Percentiles rank a stretch among this genome's conserved stretches.
These are phyloP conservation scores for Monosporascus sp. DNA, from an alignment of 2,329 filamentous ascomycete genomes.

Conservation along the genomic window DNA sequence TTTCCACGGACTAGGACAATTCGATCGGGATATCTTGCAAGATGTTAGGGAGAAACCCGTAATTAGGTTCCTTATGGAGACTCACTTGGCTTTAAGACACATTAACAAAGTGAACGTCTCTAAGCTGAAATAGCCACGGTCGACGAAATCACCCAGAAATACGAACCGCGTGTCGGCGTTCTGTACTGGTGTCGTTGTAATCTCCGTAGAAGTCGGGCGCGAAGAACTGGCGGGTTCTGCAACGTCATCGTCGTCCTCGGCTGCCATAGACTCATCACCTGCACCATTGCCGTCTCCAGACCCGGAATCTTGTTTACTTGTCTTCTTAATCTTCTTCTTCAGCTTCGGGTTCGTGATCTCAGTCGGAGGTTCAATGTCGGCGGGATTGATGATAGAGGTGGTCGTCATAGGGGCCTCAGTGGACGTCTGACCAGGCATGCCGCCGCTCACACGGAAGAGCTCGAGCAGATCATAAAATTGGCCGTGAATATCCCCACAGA, in stretches of 20 bases:
- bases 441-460: slow-evolving; percentile 91
- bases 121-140: slow-evolving; percentile 94
- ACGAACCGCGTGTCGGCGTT: slow-evolving; percentile 51
- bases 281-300: slow-evolving; percentile 45
- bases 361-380: slow-evolving; percentile 85
- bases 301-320: slow-evolving; percentile 36
- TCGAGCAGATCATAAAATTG: slow-evolving; percentile 98
- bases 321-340: slow-evolving; percentile 74
- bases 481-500: slow-evolving; percentile 97
- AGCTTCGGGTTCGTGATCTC: slow-evolving; percentile 84
- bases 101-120: slow-evolving; percentile 97
- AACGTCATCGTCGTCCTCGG: slow-evolving; percentile 41
- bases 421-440: slow-evolving; percentile 83
- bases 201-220: slow-evolving; percentile 22
- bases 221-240: slow-evolving; percentile 30
- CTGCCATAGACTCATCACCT: slow-evolving; percentile 40
- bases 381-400: slow-evolving; percentile 75
- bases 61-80: slow-evolving; percentile 3
- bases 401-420: slow-evolving; percentile 63
- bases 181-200: slow-evolving; percentile 7
- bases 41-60: slow-evolving; percentile 7
- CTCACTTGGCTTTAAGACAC: slow-evolving; percentile 75
- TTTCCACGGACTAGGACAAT: slow-evolving; percentile 97
- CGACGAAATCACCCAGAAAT: slow-evolving; percentile 84
- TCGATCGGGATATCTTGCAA: slow-evolving; percentile 80